A percentile compares a stretch with the other conserved stretches of the same genome.
phyloP scores from a whole-genome alignment of 352 stramenopile species.

The Pythium sp. region DNA sequence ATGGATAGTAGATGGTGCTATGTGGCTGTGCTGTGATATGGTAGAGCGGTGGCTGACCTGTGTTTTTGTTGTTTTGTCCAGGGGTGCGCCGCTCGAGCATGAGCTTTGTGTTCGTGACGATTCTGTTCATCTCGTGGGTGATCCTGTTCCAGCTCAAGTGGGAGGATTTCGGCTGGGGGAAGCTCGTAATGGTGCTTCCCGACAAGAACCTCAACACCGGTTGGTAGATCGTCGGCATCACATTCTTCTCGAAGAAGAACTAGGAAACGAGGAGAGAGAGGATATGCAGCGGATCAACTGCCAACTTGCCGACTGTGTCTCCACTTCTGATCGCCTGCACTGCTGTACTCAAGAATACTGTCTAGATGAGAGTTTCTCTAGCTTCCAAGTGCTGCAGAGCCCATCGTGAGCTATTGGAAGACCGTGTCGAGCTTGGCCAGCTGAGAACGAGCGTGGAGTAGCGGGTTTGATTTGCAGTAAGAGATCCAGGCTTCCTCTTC shows the following conservation, averaged over 20 bases:
- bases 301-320: background rate
- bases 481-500: background rate
- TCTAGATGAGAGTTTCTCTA: background rate
- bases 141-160: conserved; percentile 83
- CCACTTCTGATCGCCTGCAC: background rate
- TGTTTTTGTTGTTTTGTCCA: conserved; percentile 14
- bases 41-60: background rate
- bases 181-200: conserved; percentile 74
- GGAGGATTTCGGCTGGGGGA: conserved; percentile 82
- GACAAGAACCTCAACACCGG: conserved; percentile 59
- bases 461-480: background rate
- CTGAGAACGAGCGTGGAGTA: background rate
- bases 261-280: conserved; percentile 1
- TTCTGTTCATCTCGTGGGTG: conserved; percentile 74
- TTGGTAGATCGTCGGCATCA: conserved; percentile 34
- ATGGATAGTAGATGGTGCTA: background rate
- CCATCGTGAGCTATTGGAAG: background rate
- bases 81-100: conserved; percentile 78
- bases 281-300: background rate
- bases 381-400: background rate
- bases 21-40: background rate
- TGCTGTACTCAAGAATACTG: background rate
- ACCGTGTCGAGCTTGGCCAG: background rate
- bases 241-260: background rate
- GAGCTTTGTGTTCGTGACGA: conserved; percentile 63